Percentiles rank a stretch among this genome's conserved stretches.
Evolutionary conservation across 306 rosid species (phyloP).

Genomic region (Arachis hypogaea): DNA sequence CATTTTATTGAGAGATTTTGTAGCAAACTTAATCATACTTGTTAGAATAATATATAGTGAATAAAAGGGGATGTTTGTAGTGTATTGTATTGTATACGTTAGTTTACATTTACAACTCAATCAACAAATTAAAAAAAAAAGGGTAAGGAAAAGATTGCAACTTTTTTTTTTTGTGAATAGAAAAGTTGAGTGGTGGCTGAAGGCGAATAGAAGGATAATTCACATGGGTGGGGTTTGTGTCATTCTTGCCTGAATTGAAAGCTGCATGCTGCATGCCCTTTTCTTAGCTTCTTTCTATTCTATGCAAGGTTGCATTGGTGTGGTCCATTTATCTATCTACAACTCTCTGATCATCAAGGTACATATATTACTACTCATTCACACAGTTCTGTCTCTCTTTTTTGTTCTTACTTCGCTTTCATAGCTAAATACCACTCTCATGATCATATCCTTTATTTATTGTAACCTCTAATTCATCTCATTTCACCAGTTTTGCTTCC

Average conservation of each 20-base stretch:
- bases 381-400: neutral
- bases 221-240: slow-evolving; percentile 67
- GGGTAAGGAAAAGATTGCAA: slow-evolving; percentile 34
- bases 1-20: slow-evolving; percentile 18
- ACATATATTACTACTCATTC: too few relatives aligned
- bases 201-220: slow-evolving; percentile 51
- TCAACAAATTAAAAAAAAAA: slow-evolving; percentile 20
- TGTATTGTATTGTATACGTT: neutral
- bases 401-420: slow-evolving; percentile 30
- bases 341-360: too few relatives aligned
- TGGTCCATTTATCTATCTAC: slow-evolving; percentile 36
- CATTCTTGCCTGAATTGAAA: slow-evolving; percentile 48
- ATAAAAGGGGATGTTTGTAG: neutral
- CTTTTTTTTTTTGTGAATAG: slow-evolving; percentile 32
- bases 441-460: neutral
- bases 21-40: neutral
- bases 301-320: neutral
- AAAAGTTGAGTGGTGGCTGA: slow-evolving; percentile 46
- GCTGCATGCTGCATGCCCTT: slow-evolving; percentile 23
- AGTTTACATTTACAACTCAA: too few relatives aligned
- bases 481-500: neutral
- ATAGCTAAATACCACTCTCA: neutral
- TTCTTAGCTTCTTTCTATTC: slow-evolving; percentile 48
- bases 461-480: slow-evolving; percentile 13
- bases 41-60: too few relatives aligned